Conservation (phyloP, 164 flowering plant genomes). For the Liriodendron chinense region DNA sequence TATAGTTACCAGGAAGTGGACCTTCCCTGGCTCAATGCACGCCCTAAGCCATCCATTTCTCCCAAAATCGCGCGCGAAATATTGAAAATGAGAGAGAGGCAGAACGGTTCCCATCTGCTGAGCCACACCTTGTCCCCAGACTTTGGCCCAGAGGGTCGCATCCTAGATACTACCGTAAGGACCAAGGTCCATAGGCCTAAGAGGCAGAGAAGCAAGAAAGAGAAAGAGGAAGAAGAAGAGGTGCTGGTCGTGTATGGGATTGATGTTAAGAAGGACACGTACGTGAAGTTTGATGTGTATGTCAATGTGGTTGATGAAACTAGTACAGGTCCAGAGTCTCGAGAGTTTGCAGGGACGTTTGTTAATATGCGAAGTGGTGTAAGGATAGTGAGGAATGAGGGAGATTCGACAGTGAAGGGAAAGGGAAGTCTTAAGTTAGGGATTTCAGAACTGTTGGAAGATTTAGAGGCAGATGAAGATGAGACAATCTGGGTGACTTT, state of each 20-base stretch:
- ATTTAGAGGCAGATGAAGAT: constrained; percentile 29
- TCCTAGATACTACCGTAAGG: constrained; percentile 15
- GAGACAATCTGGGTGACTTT: constrained; percentile 30
- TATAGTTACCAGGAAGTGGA: constrained; percentile 16
- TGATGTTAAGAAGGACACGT: constrained; percentile 22
- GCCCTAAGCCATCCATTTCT: constrained; percentile 25
- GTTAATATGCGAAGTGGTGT: constrained; percentile 24
- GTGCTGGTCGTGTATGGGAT: constrained; percentile 20
- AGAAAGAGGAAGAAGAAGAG: constrained; percentile 13
- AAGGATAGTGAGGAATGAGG: constrained; percentile 13
- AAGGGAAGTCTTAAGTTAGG: constrained; percentile 27
- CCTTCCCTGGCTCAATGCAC: constrained; percentile 26
- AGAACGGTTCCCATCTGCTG: not conserved
- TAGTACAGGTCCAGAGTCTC: constrained; percentile 18
- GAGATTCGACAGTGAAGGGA: constrained; percentile 12
- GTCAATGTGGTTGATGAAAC: constrained; percentile 23
- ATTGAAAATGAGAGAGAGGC: constrained; percentile 14
- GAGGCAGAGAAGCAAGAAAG: not conserved
- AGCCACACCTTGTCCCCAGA: not conserved
- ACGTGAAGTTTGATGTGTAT: constrained; percentile 29
- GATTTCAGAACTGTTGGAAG: constrained; percentile 25
- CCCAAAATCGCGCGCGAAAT: constrained; percentile 23
- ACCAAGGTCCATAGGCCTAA: constrained; percentile 12
- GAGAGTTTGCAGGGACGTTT: constrained; percentile 32
- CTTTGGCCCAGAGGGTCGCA: constrained; percentile 18